phyloP scores from a whole-genome alignment of 2,329 filamentous ascomycete genomes.

The Waltergamsia citrina region DNA sequence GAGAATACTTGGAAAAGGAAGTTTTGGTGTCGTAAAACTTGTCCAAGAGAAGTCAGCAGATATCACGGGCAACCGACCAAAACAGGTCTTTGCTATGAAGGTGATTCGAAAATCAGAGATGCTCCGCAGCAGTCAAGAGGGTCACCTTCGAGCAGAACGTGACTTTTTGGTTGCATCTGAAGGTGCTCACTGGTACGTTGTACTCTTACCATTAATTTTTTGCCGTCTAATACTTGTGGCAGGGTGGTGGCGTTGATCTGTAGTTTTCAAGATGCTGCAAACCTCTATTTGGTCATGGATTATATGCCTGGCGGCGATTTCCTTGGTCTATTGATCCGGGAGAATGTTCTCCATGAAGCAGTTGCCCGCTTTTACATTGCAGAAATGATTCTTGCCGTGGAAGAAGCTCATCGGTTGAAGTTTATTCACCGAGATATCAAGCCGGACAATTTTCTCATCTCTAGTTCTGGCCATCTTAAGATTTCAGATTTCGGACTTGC shows the following conservation, averaged over 20 bases:
- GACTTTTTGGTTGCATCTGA: constrained; percentile 87
- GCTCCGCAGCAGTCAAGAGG: constrained; percentile 85
- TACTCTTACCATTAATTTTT: constrained; percentile 18
- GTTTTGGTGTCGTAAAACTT: constrained; percentile 84
- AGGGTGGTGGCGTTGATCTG: constrained; percentile 80
- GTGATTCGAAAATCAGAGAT: constrained; percentile 91
- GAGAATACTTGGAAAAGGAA: constrained; percentile 81
- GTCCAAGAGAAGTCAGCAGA: constrained; percentile 56
- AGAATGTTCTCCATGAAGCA: constrained; percentile 71
- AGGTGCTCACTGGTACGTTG: constrained; percentile 63
- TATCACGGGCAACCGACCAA: constrained; percentile 13
- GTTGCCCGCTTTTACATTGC: constrained; percentile 82
- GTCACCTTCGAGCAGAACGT: constrained; percentile 80
- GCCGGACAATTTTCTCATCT: constrained; percentile 93
- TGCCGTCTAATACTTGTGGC: too few relatives aligned
- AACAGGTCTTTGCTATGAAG: constrained; percentile 86
- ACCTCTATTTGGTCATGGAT: constrained; percentile 92
- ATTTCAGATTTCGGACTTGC: constrained; percentile 95
- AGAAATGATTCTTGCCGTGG: constrained; percentile 92
- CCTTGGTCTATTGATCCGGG: constrained; percentile 73
- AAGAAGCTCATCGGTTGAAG: constrained; percentile 77
- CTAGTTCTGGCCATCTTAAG: constrained; percentile 79
- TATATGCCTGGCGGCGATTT: constrained; percentile 98
- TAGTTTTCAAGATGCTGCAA: constrained; percentile 78
- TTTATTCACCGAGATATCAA: constrained; percentile 97